Evolutionary conservation across 2,329 filamentous ascomycete species (phyloP).

Genomic region (Exserohilum rostratum): DNA sequence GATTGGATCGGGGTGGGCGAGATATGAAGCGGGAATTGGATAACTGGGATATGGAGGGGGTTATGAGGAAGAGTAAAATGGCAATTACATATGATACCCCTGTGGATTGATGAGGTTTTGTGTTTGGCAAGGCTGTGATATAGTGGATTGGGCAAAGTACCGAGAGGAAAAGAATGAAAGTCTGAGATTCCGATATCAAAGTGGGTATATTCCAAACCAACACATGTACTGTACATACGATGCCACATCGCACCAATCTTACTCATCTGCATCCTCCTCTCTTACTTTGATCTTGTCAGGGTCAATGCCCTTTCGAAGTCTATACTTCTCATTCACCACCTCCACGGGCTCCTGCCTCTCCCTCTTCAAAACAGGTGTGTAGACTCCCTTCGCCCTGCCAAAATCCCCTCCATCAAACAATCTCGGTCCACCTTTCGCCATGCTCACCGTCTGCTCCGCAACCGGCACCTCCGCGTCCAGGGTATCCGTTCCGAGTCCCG

Average conservation of each 20-base stretch:
- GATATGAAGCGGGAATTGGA: background rate
- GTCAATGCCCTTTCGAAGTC: conserved; percentile 55
- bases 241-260: background rate
- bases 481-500: conserved; percentile 47
- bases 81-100: too few species aligned
- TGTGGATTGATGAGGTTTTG: too few species aligned
- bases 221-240: background rate
- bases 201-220: background rate
- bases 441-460: conserved; percentile 17
- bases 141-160: too few species aligned
- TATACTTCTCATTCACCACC: conserved; percentile 67
- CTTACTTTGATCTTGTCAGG: conserved; percentile 10
- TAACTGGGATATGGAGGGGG: background rate
- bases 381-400: conserved; percentile 61
- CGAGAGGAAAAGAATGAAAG: too few species aligned
- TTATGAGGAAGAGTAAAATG: too few species aligned
- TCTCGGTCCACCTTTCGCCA: conserved; percentile 52
- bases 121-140: too few species aligned
- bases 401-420: conserved; percentile 65
- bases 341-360: conserved; percentile 64
- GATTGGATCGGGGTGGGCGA: background rate
- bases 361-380: conserved; percentile 63
- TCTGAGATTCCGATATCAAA: background rate
- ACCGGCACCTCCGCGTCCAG: conserved; percentile 22
- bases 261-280: conserved; percentile 44